A percentile compares a stretch with the other conserved stretches of the same genome.
These are phyloP conservation scores for Penicillium taxi DNA, from an alignment of 495 filamentous ascomycete species.

Conservation along the genomic window DNA sequence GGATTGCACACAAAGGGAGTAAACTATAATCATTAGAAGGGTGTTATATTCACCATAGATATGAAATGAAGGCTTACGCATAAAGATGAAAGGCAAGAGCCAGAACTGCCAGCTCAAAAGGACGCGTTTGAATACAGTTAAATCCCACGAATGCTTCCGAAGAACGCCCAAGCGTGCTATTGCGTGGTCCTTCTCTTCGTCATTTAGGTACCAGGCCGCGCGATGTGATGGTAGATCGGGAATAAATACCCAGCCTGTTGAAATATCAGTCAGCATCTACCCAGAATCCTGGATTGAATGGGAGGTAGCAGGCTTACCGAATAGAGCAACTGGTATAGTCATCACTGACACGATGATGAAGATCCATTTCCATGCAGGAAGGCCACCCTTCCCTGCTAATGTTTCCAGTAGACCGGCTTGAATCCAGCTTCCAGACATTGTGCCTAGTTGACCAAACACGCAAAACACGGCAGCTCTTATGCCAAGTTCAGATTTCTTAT, in stretches of 20 bases:
- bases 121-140: constrained; percentile 23
- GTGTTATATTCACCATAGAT: not conserved
- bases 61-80: constrained; percentile 17
- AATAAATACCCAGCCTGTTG: constrained; percentile 28
- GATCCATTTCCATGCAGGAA: constrained; percentile 29
- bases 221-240: constrained; percentile 27
- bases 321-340: constrained; percentile 23
- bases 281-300: not conserved
- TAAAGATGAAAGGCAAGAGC: constrained; percentile 28
- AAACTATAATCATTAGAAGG: constrained; percentile 12
- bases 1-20: constrained; percentile 27
- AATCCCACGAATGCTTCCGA: constrained; percentile 23
- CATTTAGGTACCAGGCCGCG: constrained; percentile 26
- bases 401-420: constrained; percentile 20
- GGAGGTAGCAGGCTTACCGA: constrained; percentile 11
- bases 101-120: constrained; percentile 31
- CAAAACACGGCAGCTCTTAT: constrained; percentile 25
- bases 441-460: constrained; percentile 22
- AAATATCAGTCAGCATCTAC: not conserved
- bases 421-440: constrained; percentile 26
- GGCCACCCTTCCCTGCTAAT: constrained; percentile 16
- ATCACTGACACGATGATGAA: constrained; percentile 28
- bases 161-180: constrained; percentile 15
- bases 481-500: constrained; percentile 23
- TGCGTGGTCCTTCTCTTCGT: constrained; percentile 28